A percentile compares a stretch with the other conserved stretches of the same genome.
Evolutionary conservation across 768 basidiomycete species (phyloP).

Genomic region (Butyriboletus loyo): DNA sequence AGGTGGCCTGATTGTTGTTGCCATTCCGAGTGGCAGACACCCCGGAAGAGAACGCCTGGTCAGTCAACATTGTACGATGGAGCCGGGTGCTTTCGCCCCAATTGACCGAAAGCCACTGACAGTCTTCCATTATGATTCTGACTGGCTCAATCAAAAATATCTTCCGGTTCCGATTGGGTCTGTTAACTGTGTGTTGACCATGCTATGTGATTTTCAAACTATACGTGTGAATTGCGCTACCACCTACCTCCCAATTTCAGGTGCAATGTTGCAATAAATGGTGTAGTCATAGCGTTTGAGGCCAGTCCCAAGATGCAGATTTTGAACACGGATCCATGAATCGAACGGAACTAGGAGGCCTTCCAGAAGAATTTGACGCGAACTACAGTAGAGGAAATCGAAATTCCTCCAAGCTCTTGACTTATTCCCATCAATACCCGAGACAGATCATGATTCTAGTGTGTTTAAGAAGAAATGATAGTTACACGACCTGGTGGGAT

Average conservation of each 20-base stretch:
- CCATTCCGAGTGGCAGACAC: conserved; percentile 8
- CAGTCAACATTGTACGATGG: conserved; percentile 3
- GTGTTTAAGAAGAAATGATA: conserved; percentile 14
- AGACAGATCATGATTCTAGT: conserved; percentile 3
- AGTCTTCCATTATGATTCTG: conserved; percentile 4
- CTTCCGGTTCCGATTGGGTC: not conserved
- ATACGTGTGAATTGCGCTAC: not conserved
- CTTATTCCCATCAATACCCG: not conserved
- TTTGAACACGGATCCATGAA: conserved; percentile 1
- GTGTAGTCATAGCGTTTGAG: not conserved
- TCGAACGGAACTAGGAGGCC: not conserved
- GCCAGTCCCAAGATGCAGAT: not conserved
- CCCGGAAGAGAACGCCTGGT: not conserved
- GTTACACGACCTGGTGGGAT: conserved; percentile 21
- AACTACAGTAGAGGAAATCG: not conserved
- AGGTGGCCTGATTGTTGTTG: conserved; percentile 9
- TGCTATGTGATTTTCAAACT: not conserved
- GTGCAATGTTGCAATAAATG: not conserved
- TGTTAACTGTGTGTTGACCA: not conserved
- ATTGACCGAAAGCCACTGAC: not conserved
- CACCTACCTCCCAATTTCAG: not conserved
- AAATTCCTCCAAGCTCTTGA: not conserved
- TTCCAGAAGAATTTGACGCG: not conserved
- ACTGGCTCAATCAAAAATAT: not conserved
- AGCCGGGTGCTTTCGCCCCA: not conserved